Evolutionary conservation across 2,329 filamentous ascomycete species (phyloP), one percentile per base, ranked within the genome.

Genomic region (Sarocladium brachiariae): DNA sequence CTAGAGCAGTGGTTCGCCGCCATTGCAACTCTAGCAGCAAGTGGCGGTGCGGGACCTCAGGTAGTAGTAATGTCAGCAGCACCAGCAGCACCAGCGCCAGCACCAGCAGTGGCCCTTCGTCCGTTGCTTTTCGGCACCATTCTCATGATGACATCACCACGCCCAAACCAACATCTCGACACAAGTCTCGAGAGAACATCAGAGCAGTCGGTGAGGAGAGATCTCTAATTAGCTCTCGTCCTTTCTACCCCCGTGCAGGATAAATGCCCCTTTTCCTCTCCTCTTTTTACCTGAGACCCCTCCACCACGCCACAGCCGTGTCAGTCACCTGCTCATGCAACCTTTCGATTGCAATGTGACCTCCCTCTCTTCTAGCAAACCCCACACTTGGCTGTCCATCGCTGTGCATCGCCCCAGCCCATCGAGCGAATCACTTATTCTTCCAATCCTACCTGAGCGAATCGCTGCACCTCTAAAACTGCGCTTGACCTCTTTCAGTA

Each of bases 351-450:
- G 27, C 27, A 18, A 47, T 47, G 43, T 47, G 43, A 47, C 43
- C 24, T 31, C 24, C 10, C n/a, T n/a, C 37, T 24, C 25, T 21
- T 18, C 24, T 13, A 25, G 19, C 25, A 47, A 47, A 47, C 43
- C 43, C 43, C 43, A 47, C 43, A 47, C 43, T 47, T 47, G 43
- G 43, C 43, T 16, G 24, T 18, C 43, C 43, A 43, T 43, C 39
- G 27, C 23, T 18, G 24, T 18, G 25, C 43, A 43, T 43, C 39
- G 27, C 23, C 23, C 39, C 19, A 8, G 27, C 25, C 43, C 16
- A 8, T 25, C 14, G 27, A 21, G 27, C 43, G 43, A 47, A 47
- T 47, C 43, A 47, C 43, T 33, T n/a, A n/a, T n/a, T n/a, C n/a
- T n/a, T n/a, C 14, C 5, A n/a, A 33, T 31, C 21, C 25, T 5